A percentile compares a stretch with the other conserved stretches of the same genome.
Evolutionary conservation across 2,329 filamentous ascomycete genomes (phyloP).

Genomic region (Rutstroemia sp.): DNA sequence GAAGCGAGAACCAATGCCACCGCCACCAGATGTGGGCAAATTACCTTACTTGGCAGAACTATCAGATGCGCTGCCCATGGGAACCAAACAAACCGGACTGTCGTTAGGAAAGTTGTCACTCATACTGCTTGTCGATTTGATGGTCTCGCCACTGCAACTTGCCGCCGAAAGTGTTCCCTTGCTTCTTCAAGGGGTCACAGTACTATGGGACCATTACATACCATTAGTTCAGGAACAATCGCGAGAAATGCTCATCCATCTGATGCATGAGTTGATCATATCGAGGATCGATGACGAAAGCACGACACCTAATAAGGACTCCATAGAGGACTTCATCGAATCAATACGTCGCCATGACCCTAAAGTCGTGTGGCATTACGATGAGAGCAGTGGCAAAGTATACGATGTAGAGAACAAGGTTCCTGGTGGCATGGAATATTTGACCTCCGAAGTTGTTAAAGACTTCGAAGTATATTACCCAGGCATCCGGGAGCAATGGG

Average conservation of each 20-base stretch:
- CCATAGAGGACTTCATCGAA: constrained; percentile 84
- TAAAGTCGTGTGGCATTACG: constrained; percentile 87
- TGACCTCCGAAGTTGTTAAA: constrained; percentile 73
- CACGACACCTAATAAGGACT: constrained; percentile 54
- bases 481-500: constrained; percentile 85
- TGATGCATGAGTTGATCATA: constrained; percentile 93
- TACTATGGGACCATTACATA: constrained; percentile 97
- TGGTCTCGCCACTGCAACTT: constrained; percentile 85
- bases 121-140: constrained; percentile 89
- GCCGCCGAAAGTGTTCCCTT: constrained; percentile 73
- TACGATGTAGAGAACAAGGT: constrained; percentile 72
- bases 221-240: constrained; percentile 93
- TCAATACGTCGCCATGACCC: constrained; percentile 76
- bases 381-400: constrained; percentile 77
- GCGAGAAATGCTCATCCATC: constrained; percentile 92
- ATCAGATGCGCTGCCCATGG: constrained; percentile 68
- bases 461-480: constrained; percentile 83
- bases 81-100: constrained; percentile 86
- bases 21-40: constrained; percentile 64
- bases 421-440: constrained; percentile 76
- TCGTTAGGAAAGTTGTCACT: constrained; percentile 89
- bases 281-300: constrained; percentile 64
- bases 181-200: constrained; percentile 81
- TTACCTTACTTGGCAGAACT: constrained; percentile 90
- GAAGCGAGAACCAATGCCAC: constrained; percentile 60